Percentiles rank a stretch among this genome's conserved stretches.
These are phyloP conservation scores for Penicillium bialowiezense DNA, from an alignment of 495 filamentous ascomycete genomes.

Conservation along the genomic window DNA sequence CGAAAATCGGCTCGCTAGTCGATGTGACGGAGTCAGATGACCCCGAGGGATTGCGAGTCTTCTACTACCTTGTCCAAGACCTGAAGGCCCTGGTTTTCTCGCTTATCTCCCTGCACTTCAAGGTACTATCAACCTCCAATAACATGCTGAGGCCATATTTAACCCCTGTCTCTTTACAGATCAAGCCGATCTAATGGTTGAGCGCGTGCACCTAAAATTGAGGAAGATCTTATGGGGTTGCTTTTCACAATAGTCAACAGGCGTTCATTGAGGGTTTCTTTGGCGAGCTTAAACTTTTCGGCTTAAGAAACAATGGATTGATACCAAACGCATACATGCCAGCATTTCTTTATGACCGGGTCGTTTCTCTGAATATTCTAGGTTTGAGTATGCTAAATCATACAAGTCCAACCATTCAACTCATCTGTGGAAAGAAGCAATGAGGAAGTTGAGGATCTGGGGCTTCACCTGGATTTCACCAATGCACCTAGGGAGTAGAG, in stretches of 20 bases:
- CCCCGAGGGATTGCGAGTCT: slow-evolving; percentile 95
- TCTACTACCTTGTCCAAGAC: slow-evolving; percentile 99
- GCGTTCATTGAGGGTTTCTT: slow-evolving; percentile 20
- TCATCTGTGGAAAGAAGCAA: too few species aligned
- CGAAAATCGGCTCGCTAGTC: slow-evolving; percentile 95
- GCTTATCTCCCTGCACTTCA: slow-evolving; percentile 95
- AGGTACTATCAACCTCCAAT: slow-evolving; percentile 49
- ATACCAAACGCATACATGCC: slow-evolving; percentile 3
- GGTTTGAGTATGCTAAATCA: too few species aligned
- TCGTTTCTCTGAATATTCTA: not conserved
- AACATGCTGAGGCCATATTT: not conserved
- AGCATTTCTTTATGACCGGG: not conserved
- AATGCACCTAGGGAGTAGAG: too few species aligned
- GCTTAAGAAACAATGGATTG: slow-evolving; percentile 1
- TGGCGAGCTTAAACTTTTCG: not conserved
- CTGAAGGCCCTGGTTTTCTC: slow-evolving; percentile 97
- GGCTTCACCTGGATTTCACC: too few species aligned
- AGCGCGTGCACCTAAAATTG: not conserved
- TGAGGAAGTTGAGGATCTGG: too few species aligned
- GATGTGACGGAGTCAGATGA: slow-evolving; percentile 96
- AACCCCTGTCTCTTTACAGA: slow-evolving; percentile 36
- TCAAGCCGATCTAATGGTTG: slow-evolving; percentile 71
- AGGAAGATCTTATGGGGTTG: slow-evolving; percentile 5
- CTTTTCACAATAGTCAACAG: slow-evolving; percentile 23
- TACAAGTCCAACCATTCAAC: too few species aligned